Evolutionary conservation across 2,329 filamentous ascomycete species (phyloP).

Genomic region (Fusarium globosum): DNA sequence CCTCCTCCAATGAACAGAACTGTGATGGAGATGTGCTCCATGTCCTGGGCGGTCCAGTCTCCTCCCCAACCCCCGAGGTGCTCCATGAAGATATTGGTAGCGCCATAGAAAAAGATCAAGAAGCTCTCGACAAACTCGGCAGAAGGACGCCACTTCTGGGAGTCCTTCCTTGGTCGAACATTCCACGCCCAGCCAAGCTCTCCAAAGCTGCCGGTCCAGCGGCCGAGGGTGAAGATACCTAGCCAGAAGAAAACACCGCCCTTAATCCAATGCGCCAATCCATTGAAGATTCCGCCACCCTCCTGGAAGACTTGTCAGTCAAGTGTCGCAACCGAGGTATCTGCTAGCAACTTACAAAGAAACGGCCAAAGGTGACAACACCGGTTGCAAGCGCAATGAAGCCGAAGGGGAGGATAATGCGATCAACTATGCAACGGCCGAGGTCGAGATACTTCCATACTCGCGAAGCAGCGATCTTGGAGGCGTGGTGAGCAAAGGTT

Average conservation of each 20-base stretch:
- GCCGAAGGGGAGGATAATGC: conserved; percentile 80
- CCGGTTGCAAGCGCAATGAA: conserved; percentile 80
- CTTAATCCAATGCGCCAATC: conserved; percentile 93
- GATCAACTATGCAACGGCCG: conserved; percentile 76
- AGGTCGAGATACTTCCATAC: conserved; percentile 68
- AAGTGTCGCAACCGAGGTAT: background rate
- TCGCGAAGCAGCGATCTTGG: conserved; percentile 65
- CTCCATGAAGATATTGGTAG: conserved; percentile 92
- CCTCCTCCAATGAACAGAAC: conserved; percentile 95
- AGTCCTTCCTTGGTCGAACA: conserved; percentile 69
- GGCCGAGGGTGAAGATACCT: conserved; percentile 84
- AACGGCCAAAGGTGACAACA: conserved; percentile 79
- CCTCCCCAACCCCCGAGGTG: conserved; percentile 80
- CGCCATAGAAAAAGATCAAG: conserved; percentile 90
- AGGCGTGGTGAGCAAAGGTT: conserved; percentile 65
- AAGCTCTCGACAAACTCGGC: conserved; percentile 92
- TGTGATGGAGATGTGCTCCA: conserved; percentile 94
- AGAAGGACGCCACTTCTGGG: conserved; percentile 76
- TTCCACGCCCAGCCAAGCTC: conserved; percentile 98
- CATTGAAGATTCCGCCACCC: conserved; percentile 77
- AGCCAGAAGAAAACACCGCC: conserved; percentile 96
- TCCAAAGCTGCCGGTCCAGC: conserved; percentile 90
- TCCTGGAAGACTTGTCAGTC: conserved; percentile 60
- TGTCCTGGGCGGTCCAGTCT: conserved; percentile 79
- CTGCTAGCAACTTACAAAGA: conserved; percentile 74